Conservation (phyloP, 192 early-diverging fungal species). For the Backusella tarrabulga region DNA sequence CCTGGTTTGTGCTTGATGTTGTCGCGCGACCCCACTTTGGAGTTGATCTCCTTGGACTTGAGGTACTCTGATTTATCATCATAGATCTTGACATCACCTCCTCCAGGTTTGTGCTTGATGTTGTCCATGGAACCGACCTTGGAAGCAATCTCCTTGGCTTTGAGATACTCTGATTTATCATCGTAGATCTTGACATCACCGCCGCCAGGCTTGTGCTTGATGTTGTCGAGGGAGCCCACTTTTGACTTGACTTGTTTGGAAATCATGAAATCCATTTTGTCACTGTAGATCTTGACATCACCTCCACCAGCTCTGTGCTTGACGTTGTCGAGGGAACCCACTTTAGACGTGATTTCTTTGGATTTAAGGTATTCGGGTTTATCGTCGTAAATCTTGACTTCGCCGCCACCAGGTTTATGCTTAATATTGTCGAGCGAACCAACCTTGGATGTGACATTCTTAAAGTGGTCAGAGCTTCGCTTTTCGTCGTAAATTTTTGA, state of each 20-base stretch:
- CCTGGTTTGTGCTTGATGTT: constrained; percentile 23
- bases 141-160: not conserved
- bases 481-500: too few relatives aligned
- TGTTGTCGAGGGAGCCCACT: not conserved
- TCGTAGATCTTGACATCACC: not conserved
- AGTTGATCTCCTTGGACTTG: not conserved
- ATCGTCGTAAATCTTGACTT: too few relatives aligned
- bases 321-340: not conserved
- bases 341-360: too few relatives aligned
- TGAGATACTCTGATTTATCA: not conserved
- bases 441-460: too few relatives aligned
- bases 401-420: too few relatives aligned
- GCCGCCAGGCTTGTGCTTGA: constrained; percentile 14
- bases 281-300: constrained; percentile 4
- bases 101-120: constrained; percentile 8
- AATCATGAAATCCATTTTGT: not conserved
- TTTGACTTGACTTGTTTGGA: not conserved
- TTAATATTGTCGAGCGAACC: too few relatives aligned
- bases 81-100: not conserved
- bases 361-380: too few relatives aligned
- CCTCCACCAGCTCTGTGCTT: not conserved
- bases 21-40: not conserved
- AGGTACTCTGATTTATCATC: constrained; percentile 4
- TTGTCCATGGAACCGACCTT: constrained; percentile 4
- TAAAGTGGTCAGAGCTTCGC: too few relatives aligned